phyloP scores from a whole-genome alignment of 2,329 filamentous ascomycete genomes.

The Phialocephala sp. region DNA sequence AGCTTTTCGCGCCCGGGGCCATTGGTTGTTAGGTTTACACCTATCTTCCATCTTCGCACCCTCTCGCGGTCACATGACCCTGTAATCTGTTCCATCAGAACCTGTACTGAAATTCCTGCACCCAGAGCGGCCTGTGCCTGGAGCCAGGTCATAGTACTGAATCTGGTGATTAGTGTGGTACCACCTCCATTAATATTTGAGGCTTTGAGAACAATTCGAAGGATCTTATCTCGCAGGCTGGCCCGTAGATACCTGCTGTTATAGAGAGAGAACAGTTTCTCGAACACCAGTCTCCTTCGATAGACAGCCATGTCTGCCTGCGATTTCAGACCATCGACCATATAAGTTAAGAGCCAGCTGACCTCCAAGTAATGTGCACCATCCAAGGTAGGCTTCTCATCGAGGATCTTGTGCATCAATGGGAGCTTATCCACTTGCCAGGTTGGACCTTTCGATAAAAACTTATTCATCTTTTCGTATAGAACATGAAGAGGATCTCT shows the following conservation, averaged over 20 bases:
- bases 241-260: constrained; percentile 66
- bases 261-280: constrained; percentile 74
- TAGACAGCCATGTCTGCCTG: constrained; percentile 64
- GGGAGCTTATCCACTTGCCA: constrained; percentile 80
- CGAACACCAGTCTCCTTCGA: constrained; percentile 70
- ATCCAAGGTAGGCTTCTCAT: constrained; percentile 72
- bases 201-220: constrained; percentile 69
- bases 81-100: constrained; percentile 63
- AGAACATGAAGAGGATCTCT: constrained; percentile 79
- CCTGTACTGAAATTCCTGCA: constrained; percentile 54
- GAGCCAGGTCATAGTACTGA: constrained; percentile 78
- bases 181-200: constrained; percentile 73
- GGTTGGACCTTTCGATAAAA: constrained; percentile 75
- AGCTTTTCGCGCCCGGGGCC: background rate
- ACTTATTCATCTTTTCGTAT: constrained; percentile 86
- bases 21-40: constrained; percentile 16
- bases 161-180: constrained; percentile 79
- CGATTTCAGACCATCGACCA: constrained; percentile 70
- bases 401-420: constrained; percentile 66
- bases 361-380: constrained; percentile 76
- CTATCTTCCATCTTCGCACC: constrained; percentile 68
- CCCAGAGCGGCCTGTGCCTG: constrained; percentile 61
- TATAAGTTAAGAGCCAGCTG: constrained; percentile 74
- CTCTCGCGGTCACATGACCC: constrained; percentile 71
- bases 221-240: constrained; percentile 59